These are phyloP conservation scores for Populus hybrid DNA, from an alignment of 441 rosid species.

Conservation along the genomic window DNA sequence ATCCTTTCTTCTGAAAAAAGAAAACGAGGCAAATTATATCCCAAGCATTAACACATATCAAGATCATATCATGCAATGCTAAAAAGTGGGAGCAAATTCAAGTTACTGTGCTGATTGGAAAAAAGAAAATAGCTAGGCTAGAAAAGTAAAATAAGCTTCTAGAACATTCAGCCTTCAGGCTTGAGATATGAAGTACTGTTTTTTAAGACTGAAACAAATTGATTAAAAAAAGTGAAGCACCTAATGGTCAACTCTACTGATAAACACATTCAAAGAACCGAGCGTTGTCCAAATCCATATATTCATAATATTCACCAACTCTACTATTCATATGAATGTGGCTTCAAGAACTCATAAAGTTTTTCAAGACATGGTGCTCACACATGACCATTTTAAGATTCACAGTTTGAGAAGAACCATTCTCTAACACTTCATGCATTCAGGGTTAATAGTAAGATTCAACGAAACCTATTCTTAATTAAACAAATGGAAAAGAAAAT, in stretches of 20 bases:
- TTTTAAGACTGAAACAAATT: not conserved
- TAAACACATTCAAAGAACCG: not conserved
- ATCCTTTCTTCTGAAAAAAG: constrained; percentile 71
- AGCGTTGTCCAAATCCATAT: not conserved
- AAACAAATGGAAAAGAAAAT: not conserved
- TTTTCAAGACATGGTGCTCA: no score
- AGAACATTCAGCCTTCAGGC: not conserved
- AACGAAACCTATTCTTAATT: not conserved
- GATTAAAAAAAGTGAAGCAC: not conserved
- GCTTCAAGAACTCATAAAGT: not conserved
- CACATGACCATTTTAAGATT: not conserved
- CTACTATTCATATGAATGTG: not conserved
- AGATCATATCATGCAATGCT: not conserved
- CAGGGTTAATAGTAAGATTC: not conserved
- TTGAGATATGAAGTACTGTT: not conserved
- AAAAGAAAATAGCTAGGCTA: not conserved
- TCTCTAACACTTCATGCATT: not conserved
- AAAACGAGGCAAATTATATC: constrained; percentile 18
- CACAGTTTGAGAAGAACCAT: not conserved
- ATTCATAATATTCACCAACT: no score
- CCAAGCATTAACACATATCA: not conserved
- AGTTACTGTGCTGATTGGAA: not conserved
- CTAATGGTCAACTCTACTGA: not conserved
- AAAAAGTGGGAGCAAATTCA: not conserved
- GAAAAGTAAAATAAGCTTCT: not conserved